Conservation (phyloP, 345 rosid genomes). For the Reutealis trisperma region DNA sequence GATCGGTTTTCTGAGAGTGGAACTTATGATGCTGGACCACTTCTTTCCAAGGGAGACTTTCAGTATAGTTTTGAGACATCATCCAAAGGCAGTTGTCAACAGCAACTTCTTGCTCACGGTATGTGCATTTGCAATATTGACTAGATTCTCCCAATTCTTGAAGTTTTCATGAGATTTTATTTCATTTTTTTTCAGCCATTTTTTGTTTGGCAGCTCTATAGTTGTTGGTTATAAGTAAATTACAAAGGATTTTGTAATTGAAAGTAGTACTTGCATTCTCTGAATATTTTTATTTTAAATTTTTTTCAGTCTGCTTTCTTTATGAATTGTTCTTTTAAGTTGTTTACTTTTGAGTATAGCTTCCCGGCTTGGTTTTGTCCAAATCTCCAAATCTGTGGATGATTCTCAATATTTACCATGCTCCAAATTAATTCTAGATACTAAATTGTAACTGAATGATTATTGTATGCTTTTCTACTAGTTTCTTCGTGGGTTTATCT, state of each 20-base stretch:
- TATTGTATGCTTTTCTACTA: not conserved
- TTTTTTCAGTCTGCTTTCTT: not conserved
- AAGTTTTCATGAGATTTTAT: not conserved
- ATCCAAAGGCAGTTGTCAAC: conserved; percentile 16
- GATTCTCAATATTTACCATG: not conserved
- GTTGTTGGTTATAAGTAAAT: not conserved
- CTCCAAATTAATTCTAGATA: not conserved
- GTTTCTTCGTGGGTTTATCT: not conserved
- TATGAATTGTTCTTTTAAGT: not conserved
- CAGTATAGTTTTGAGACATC: conserved; percentile 17
- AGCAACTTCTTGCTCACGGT: conserved; percentile 11
- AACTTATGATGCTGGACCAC: conserved; percentile 20
- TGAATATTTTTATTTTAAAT: not conserved
- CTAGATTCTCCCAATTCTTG: not conserved
- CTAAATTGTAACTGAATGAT: not conserved
- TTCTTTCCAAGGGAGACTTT: conserved; percentile 13
- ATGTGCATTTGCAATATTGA: conserved; percentile 7
- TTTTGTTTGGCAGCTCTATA: not conserved
- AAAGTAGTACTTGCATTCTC: not conserved
- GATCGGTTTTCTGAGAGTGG: conserved; percentile 20
- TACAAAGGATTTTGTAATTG: not conserved
- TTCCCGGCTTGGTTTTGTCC: not conserved
- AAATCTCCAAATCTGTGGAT: not conserved
- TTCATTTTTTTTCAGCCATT: not conserved
- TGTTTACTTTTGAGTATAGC: not conserved